These are phyloP conservation scores for Hyphodiscus hymeniophilus DNA, from an alignment of 495 filamentous ascomycete species.

Conservation along the genomic window DNA sequence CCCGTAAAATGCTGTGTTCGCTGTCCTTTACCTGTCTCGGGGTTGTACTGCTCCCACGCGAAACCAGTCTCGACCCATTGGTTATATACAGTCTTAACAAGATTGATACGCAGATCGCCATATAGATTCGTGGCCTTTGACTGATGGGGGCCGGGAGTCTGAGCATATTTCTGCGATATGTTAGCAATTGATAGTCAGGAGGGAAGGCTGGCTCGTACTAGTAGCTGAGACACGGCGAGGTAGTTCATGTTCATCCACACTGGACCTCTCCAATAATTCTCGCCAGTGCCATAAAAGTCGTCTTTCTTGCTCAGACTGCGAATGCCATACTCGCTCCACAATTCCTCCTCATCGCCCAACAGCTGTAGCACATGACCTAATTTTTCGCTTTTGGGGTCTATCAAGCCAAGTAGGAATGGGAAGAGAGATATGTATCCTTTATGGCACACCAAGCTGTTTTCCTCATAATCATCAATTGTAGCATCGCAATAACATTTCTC, in stretches of 20 bases:
- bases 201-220: conserved; percentile 47
- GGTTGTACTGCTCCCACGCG: conserved; percentile 98
- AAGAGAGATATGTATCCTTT: conserved; percentile 94
- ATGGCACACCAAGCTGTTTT: conserved; percentile 83
- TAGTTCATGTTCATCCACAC: conserved; percentile 99
- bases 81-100: conserved; percentile 82
- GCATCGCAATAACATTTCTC: conserved; percentile 86
- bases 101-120: conserved; percentile 64
- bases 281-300: conserved; percentile 74
- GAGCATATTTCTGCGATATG: conserved; percentile 42
- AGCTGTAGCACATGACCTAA: conserved; percentile 68
- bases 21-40: conserved; percentile 85
- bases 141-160: conserved; percentile 56
- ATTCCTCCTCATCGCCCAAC: conserved; percentile 69
- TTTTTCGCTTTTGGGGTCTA: conserved; percentile 62
- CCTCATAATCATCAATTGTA: conserved; percentile 92
- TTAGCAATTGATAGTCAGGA: conserved; percentile 10
- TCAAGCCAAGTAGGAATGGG: conserved; percentile 75
- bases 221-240: conserved; percentile 70
- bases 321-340: conserved; percentile 82
- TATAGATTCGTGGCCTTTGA: conserved; percentile 66
- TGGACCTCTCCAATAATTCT: conserved; percentile 96
- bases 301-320: conserved; percentile 81
- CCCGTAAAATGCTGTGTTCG: conserved; percentile 96
- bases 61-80: conserved; percentile 89